Evolutionary conservation across 768 basidiomycete species (phyloP).

Genomic region (Tulasnella calospora): DNA sequence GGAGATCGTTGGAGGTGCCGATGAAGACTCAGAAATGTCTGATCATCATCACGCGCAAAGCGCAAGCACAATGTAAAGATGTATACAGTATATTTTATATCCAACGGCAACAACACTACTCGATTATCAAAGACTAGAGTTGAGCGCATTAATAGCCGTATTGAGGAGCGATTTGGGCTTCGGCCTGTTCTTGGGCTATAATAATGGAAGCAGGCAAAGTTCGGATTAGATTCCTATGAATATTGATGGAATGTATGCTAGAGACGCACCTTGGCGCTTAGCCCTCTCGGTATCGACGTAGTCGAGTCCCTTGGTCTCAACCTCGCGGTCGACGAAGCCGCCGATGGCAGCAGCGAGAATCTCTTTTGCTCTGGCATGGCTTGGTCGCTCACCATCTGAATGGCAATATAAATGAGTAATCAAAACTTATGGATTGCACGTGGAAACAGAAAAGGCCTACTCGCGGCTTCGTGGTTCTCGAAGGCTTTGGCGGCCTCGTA

Average conservation of each 20-base stretch:
- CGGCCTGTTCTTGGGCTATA: not conserved
- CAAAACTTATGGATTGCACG: too few relatives aligned
- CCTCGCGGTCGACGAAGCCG: conserved; percentile 25
- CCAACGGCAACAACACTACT: not conserved
- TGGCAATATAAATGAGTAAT: not conserved
- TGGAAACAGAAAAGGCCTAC: not conserved
- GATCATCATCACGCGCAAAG: not conserved
- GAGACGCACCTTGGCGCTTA: conserved; percentile 25
- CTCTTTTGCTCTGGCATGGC: conserved; percentile 23
- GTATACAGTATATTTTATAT: not conserved
- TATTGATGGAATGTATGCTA: not conserved
- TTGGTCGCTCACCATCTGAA: conserved; percentile 9
- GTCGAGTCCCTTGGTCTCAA: conserved; percentile 26
- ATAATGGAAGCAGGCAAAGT: not conserved
- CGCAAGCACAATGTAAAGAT: not conserved
- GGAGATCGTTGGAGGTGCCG: conserved; percentile 57
- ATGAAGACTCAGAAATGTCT: conserved; percentile 10
- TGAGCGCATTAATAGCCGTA: not conserved
- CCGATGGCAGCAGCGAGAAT: conserved; percentile 17
- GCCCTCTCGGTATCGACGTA: conserved; percentile 23
- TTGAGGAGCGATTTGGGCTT: not conserved
- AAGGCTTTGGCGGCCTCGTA: conserved; percentile 27
- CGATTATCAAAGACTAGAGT: not conserved
- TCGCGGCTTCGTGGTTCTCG: conserved; percentile 20
- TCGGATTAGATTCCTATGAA: not conserved